Evolutionary conservation across 352 stramenopile genomes (phyloP), one percentile per base, ranked within the genome.

Genomic region (Pythium pyrilobum): DNA sequence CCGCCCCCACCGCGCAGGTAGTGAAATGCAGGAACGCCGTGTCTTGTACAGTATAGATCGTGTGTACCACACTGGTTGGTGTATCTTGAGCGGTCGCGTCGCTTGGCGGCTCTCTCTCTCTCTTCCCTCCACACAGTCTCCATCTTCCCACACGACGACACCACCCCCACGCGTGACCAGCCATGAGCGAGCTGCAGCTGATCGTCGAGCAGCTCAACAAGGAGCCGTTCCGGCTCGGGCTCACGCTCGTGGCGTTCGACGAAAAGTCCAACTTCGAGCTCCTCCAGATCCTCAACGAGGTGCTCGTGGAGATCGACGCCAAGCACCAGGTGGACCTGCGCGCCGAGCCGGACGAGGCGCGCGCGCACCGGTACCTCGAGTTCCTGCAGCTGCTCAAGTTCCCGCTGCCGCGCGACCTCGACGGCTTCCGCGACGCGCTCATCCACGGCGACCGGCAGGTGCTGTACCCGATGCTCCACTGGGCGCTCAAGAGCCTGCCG

Each of bases 301-400:
- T 98, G 13, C 87, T 97, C 58, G 71, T 71, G 16, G 79, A 92
- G 54, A 91, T 98, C 50, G 87, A 97, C 66, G 62, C 63, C 20
- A 77, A 89, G 29, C 76, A 96, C 56, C 80, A 87, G 33, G 78
- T 95, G 33, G 88, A 97, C 62, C 49, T 97, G 33, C 79, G 87
- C 7, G 67, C 71, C n/a, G 85, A 96, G 52, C 60, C 77, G 1
- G 80, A 95, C 58, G 83, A 96, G 32, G 66, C 74, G 46, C 64
- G 84, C 20, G 77, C 85, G 16, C 74, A 82, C 25, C 74, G 92
- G 23, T 96, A 97, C 53, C 67, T 96, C 46, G 77, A 95, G 57
- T 98, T 98, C 55, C 75, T 98, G 11, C 71, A 87, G 47, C 72
- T 97, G 42, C 86, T 98, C 64, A 98, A 98, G 71, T 98, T 96